Percentiles rank a stretch among this genome's conserved stretches.
These are phyloP conservation scores for Phanerodontia chrysosporium DNA, from an alignment of 768 basidiomycete species.

Conservation along the genomic window DNA sequence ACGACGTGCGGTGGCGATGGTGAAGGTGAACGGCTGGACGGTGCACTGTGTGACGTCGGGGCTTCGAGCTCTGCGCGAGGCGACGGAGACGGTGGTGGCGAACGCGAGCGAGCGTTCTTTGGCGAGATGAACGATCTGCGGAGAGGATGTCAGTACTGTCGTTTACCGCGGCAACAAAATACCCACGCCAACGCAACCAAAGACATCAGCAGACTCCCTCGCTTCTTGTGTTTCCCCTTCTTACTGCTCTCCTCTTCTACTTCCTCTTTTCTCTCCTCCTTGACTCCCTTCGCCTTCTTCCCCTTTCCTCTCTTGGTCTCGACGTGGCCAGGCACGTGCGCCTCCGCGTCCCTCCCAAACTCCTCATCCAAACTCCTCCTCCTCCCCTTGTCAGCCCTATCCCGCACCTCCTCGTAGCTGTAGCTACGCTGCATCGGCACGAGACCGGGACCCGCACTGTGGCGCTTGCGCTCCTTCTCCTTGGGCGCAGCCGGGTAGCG, in stretches of 20 bases:
- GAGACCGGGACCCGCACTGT: not conserved
- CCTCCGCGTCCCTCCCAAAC: not conserved
- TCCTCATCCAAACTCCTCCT: not conserved
- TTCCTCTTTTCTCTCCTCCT: not conserved
- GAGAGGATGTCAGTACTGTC: constrained; percentile 3
- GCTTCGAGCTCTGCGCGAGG: constrained; percentile 10
- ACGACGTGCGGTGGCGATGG: constrained; percentile 16
- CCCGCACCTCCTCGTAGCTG: not conserved
- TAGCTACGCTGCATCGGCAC: not conserved
- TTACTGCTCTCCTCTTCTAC: not conserved
- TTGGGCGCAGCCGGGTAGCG: not conserved
- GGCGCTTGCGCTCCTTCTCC: not conserved
- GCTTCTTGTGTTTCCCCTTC: constrained; percentile 56
- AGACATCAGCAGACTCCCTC: constrained; percentile 66
- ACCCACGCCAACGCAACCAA: constrained; percentile 50
- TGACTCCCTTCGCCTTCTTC: not conserved
- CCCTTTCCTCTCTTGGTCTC: not conserved
- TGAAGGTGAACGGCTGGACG: constrained; percentile 12
- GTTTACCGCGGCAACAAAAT: no score
- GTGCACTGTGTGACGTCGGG: constrained; percentile 23
- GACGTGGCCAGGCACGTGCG: not conserved
- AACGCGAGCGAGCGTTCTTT: not conserved
- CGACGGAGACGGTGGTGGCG: not conserved
- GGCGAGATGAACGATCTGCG: constrained; percentile 14
- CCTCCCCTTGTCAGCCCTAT: not conserved